Conservation (phyloP, 2,329 filamentous ascomycete species). For the Dendryphion nanum region DNA sequence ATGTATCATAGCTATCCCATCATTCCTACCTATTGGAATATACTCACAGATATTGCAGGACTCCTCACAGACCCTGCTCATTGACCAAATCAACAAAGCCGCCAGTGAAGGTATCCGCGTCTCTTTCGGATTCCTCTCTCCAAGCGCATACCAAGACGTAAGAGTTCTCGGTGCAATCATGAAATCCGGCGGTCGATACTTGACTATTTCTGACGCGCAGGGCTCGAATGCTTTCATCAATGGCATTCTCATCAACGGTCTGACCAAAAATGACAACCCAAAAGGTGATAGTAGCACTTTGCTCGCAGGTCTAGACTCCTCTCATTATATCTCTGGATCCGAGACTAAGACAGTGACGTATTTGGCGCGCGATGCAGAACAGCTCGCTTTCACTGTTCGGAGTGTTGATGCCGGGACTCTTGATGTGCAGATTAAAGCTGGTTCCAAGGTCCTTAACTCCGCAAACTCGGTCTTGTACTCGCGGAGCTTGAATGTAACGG, state of each 20-base stretch:
- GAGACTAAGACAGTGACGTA: too few relatives aligned
- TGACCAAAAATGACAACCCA: slow-evolving; percentile 5
- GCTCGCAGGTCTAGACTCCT: slow-evolving; percentile 1
- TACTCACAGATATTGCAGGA: slow-evolving; percentile 1
- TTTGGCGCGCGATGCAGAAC: too few relatives aligned
- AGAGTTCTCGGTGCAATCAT: slow-evolving; percentile 2
- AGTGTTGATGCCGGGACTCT: too few relatives aligned
- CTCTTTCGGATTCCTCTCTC: slow-evolving; percentile 4
- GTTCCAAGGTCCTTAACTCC: too few relatives aligned
- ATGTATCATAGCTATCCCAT: too few relatives aligned
- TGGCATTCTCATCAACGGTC: slow-evolving; percentile 2
- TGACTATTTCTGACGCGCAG: slow-evolving; percentile 1
- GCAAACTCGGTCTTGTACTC: too few relatives aligned
- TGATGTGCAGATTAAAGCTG: too few relatives aligned
- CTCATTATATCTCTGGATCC: slow-evolving; percentile 1
- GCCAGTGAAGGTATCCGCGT: slow-evolving; percentile 1
- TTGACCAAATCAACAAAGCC: slow-evolving; percentile 5
- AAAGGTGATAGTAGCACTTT: slow-evolving; percentile 1
- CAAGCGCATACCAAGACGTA: not conserved
- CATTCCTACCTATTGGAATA: not conserved
- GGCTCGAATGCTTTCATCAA: slow-evolving; percentile 3
- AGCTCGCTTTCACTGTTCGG: too few relatives aligned
- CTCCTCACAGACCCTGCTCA: not conserved
- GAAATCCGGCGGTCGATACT: slow-evolving; percentile 1
- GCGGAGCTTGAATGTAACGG: too few relatives aligned